These are phyloP conservation scores for Xanthoconium stramineum DNA, from an alignment of 768 basidiomycete species.

Conservation along the genomic window DNA sequence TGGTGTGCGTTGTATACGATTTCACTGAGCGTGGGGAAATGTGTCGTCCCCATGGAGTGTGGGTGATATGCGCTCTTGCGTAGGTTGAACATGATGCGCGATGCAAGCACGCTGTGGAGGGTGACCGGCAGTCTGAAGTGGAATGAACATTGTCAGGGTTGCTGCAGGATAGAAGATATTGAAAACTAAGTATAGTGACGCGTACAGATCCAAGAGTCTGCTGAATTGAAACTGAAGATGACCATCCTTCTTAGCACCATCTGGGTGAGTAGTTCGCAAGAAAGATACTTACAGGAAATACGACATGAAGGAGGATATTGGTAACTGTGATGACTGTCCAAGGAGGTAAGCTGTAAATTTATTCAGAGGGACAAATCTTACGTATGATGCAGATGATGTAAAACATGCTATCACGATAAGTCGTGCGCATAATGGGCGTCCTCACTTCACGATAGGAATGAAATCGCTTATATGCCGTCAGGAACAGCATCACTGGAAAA, in stretches of 20 bases:
- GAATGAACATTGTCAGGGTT: neutral
- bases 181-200: neutral
- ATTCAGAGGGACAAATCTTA: neutral
- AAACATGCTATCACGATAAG: slow-evolving; percentile 17
- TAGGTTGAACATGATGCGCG: slow-evolving; percentile 13
- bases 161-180: neutral
- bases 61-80: neutral
- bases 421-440: slow-evolving; percentile 1
- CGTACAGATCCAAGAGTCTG: slow-evolving; percentile 2
- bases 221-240: slow-evolving; percentile 2
- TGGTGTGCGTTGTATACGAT: neutral
- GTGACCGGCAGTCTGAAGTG: slow-evolving; percentile 2
- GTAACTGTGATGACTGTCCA: slow-evolving; percentile 12
- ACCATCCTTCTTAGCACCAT: neutral
- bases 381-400: slow-evolving; percentile 20
- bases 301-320: slow-evolving; percentile 7
- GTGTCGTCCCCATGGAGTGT: neutral
- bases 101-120: neutral
- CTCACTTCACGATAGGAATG: slow-evolving; percentile 1
- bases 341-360: neutral
- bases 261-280: neutral
- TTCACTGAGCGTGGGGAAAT: neutral
- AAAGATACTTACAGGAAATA: slow-evolving; percentile 8
- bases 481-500: slow-evolving; percentile 5
- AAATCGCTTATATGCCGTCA: slow-evolving; percentile 7